phyloP scores from a whole-genome alignment of 768 basidiomycete genomes.

The Pulveroboletus sp. region DNA sequence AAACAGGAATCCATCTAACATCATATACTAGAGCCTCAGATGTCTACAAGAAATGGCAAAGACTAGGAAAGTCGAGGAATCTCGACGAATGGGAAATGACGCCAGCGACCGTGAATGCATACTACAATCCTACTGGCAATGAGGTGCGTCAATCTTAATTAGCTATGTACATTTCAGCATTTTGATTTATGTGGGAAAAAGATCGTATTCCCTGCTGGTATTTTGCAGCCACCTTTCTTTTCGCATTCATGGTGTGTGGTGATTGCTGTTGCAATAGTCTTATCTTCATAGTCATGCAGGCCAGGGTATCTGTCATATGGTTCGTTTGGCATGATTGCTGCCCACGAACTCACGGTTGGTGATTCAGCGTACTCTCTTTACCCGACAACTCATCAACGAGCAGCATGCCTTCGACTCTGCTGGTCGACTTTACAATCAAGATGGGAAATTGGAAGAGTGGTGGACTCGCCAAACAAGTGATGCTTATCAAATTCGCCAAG shows the following conservation, averaged over 20 bases:
- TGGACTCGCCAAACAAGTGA: slow-evolving; percentile 87
- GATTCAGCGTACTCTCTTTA: neutral
- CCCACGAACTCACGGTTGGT: slow-evolving; percentile 85
- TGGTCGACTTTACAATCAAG: slow-evolving; percentile 85
- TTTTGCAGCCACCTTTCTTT: slow-evolving; percentile 91
- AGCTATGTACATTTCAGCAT: neutral
- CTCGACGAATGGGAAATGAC: slow-evolving; percentile 82
- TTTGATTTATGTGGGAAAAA: slow-evolving; percentile 24
- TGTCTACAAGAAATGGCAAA: slow-evolving; percentile 65
- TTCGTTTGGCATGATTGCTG: slow-evolving; percentile 86
- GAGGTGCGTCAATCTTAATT: slow-evolving; percentile 47
- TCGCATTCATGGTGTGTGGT: slow-evolving; percentile 59
- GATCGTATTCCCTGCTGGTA: slow-evolving; percentile 97
- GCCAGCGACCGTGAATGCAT: slow-evolving; percentile 83
- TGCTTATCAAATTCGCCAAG: slow-evolving; percentile 75
- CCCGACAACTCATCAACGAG: neutral
- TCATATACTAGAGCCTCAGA: slow-evolving; percentile 45
- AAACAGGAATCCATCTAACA: slow-evolving; percentile 4
- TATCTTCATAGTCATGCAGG: slow-evolving; percentile 40
- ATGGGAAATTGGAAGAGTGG: slow-evolving; percentile 86
- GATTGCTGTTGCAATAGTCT: neutral
- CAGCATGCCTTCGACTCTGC: slow-evolving; percentile 90
- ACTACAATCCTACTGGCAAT: slow-evolving; percentile 82
- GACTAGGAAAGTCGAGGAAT: slow-evolving; percentile 68
- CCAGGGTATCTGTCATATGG: slow-evolving; percentile 89